Conservation (phyloP, 495 filamentous ascomycete genomes). For the Penicillium paxilli region DNA sequence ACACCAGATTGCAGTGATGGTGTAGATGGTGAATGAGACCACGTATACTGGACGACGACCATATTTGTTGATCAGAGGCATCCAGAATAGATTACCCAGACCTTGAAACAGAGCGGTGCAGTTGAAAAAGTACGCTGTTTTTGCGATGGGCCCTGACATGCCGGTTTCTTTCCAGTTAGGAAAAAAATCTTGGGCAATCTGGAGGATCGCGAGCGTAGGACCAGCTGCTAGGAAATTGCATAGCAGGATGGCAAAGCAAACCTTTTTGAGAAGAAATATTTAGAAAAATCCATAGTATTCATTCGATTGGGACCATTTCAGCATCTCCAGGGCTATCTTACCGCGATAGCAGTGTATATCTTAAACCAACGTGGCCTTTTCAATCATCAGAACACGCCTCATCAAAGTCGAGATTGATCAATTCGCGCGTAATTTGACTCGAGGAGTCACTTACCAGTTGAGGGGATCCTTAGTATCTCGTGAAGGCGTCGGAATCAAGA, state of each 20-base stretch:
- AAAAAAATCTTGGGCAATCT: conserved; percentile 45
- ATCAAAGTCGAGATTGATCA: neutral
- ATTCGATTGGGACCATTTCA: too few species aligned
- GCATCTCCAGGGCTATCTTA: too few species aligned
- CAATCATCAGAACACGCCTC: too few species aligned
- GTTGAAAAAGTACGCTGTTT: conserved; percentile 54
- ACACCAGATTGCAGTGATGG: conserved; percentile 44
- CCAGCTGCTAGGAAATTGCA: conserved; percentile 58
- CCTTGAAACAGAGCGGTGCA: conserved; percentile 51
- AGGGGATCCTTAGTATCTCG: conserved; percentile 32
- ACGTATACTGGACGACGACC: conserved; percentile 56
- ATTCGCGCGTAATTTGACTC: neutral
- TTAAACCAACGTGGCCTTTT: conserved; percentile 46
- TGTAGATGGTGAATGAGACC: conserved; percentile 45
- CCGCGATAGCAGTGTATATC: conserved; percentile 47
- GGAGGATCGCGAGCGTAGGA: conserved; percentile 51
- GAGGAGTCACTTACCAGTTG: conserved; percentile 29
- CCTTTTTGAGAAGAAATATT: too few species aligned
- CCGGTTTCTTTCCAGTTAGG: conserved; percentile 26
- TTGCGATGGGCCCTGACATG: conserved; percentile 35
- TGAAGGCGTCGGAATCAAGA: conserved; percentile 28
- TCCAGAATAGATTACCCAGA: conserved; percentile 53
- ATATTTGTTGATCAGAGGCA: conserved; percentile 56
- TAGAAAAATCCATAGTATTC: too few species aligned
- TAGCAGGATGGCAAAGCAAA: conserved; percentile 53